These are phyloP conservation scores for Claviceps arundinis DNA, from an alignment of 2,329 filamentous ascomycete genomes.

Conservation along the genomic window DNA sequence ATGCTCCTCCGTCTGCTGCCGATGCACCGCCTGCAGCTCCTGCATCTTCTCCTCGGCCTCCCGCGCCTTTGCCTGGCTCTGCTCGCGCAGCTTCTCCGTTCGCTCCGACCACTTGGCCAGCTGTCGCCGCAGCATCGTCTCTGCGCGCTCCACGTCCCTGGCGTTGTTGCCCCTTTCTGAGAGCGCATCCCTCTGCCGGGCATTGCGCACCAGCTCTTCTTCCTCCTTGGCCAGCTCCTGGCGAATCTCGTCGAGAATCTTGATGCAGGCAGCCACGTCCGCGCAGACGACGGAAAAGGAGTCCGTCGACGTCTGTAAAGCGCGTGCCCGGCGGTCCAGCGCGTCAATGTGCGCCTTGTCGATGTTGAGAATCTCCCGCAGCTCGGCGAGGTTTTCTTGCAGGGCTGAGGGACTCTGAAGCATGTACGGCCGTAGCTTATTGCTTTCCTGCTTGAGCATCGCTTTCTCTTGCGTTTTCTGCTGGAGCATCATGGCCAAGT, in stretches of 20 bases:
- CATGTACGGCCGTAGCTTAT: conserved; percentile 84
- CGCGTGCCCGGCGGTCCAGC: conserved; percentile 75
- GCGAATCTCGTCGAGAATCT: conserved; percentile 76
- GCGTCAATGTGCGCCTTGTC: conserved; percentile 80
- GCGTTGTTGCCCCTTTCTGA: conserved; percentile 82
- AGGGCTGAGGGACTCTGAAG: conserved; percentile 75
- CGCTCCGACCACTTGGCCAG: conserved; percentile 74
- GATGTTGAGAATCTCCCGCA: conserved; percentile 61
- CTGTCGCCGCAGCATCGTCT: conserved; percentile 72
- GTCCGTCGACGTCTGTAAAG: conserved; percentile 81
- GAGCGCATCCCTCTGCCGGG: conserved; percentile 73
- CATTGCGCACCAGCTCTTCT: conserved; percentile 69
- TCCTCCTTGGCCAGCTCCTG: conserved; percentile 82
- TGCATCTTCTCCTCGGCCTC: conserved; percentile 83
- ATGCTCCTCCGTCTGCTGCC: conserved; percentile 70
- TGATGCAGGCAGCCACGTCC: conserved; percentile 79
- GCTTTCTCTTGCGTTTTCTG: conserved; percentile 58
- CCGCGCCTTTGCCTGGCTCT: conserved; percentile 68
- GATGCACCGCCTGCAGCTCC: conserved; percentile 67
- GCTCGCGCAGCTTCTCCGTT: conserved; percentile 69
- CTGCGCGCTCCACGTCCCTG: conserved; percentile 79
- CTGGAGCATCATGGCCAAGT: conserved; percentile 59
- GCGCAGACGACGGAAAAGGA: conserved; percentile 73
- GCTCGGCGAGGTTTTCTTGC: conserved; percentile 67
- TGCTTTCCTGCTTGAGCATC: conserved; percentile 67